phyloP scores from a whole-genome alignment of 1,284 basidiomycete genomes.

The Sporisorium sorghi region DNA sequence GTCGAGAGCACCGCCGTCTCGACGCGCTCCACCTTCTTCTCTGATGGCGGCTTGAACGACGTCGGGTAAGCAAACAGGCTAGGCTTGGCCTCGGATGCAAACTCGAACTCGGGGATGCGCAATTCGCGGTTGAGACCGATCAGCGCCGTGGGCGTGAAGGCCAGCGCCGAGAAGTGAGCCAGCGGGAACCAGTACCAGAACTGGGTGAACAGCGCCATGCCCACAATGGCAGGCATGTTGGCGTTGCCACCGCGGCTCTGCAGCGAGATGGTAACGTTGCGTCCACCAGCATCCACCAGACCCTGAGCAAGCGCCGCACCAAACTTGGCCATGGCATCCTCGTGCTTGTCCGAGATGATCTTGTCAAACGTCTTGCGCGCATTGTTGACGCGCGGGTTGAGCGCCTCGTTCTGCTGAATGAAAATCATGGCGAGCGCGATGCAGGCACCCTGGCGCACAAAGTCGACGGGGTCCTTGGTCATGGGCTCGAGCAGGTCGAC shows the following conservation, averaged over 20 bases:
- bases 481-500: constrained; percentile 68
- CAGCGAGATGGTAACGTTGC: constrained; percentile 68
- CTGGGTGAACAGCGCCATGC: constrained; percentile 69
- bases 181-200: constrained; percentile 70
- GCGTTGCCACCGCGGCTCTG: constrained; percentile 63
- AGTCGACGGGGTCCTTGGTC: constrained; percentile 69
- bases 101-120: constrained; percentile 64
- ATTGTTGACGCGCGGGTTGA: constrained; percentile 65
- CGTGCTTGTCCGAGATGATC: constrained; percentile 68
- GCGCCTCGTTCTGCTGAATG: constrained; percentile 67
- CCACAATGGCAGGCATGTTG: constrained; percentile 69
- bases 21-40: constrained; percentile 68
- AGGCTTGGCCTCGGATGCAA: constrained; percentile 64
- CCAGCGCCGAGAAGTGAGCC: constrained; percentile 67
- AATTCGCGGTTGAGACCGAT: constrained; percentile 66
- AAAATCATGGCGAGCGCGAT: constrained; percentile 67
- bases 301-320: constrained; percentile 68
- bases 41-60: constrained; percentile 58
- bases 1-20: constrained; percentile 68
- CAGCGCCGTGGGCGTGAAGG: constrained; percentile 67
- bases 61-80: constrained; percentile 67
- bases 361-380: constrained; percentile 66
- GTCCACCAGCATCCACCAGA: constrained; percentile 67
- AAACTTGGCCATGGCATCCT: constrained; percentile 69
- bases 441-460: constrained; percentile 68